phyloP scores from a whole-genome alignment of 352 stramenopile species.

The Thalassiosira ordinaria region DNA sequence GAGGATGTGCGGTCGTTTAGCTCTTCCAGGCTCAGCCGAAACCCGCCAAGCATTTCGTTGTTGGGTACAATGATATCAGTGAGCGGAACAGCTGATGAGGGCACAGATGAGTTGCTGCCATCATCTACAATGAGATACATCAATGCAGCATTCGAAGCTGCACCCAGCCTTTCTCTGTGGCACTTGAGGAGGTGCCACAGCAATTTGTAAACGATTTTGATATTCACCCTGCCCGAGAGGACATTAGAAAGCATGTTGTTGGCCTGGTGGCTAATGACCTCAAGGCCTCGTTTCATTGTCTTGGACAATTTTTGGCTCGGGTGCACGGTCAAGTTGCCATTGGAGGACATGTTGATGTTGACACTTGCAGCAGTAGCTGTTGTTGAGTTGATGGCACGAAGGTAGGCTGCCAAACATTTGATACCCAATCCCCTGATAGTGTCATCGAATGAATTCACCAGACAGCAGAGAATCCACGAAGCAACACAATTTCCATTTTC shows the following conservation, averaged over 20 bases:
- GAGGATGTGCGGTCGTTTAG: constrained; percentile 16
- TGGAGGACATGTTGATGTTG: constrained; percentile 7
- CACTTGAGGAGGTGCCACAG: constrained; percentile 85
- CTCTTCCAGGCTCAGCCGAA: constrained; percentile 42
- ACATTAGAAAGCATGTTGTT: constrained; percentile 57
- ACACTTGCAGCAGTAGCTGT: not conserved
- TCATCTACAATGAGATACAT: constrained; percentile 71
- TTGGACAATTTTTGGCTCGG: constrained; percentile 38
- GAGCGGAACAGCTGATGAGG: constrained; percentile 36
- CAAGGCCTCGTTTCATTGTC: constrained; percentile 54
- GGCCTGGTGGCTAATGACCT: constrained; percentile 55
- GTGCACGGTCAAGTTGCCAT: not conserved
- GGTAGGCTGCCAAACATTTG: constrained; percentile 70
- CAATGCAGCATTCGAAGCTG: constrained; percentile 63
- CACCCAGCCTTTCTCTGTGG: constrained; percentile 67
- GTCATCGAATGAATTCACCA: constrained; percentile 83
- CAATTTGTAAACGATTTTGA: constrained; percentile 80
- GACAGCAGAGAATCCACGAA: constrained; percentile 79
- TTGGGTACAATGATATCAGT: constrained; percentile 64
- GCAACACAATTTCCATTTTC: constrained; percentile 65
- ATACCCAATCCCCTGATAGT: constrained; percentile 76
- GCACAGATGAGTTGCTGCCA: constrained; percentile 15
- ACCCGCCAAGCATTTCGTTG: constrained; percentile 37
- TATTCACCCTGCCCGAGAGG: constrained; percentile 51
- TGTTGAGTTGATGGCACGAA: constrained; percentile 46